Conservation (phyloP, 805 yeast genomes). For the Candida endomychidarum region DNA sequence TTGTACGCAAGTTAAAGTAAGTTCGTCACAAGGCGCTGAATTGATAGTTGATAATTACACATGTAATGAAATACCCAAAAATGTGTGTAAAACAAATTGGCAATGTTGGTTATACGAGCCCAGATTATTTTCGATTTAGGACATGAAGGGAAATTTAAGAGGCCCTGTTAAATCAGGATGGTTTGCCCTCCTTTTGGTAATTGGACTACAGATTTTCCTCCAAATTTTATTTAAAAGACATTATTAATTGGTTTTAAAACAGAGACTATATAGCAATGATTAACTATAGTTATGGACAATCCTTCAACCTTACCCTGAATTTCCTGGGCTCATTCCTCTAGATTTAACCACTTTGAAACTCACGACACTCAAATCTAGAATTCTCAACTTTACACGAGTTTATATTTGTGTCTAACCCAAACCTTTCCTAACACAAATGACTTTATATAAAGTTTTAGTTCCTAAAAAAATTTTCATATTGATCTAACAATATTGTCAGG, state of each 20-base stretch:
- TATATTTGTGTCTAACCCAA: slow-evolving; percentile 7
- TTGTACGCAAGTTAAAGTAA: not conserved
- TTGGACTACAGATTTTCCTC: not conserved
- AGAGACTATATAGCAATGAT: no score
- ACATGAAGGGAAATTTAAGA: slow-evolving; percentile 1
- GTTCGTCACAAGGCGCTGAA: no score
- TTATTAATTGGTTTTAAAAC: no score
- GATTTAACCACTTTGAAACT: slow-evolving; percentile 1
- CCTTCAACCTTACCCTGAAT: no score
- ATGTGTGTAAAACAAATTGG: slow-evolving; percentile 7
- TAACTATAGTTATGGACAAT: no score
- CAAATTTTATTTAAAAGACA: no score
- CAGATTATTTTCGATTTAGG: slow-evolving; percentile 8
- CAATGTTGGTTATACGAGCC: slow-evolving; percentile 13
- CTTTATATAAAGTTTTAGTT: slow-evolving; percentile 7
- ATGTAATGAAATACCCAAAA: not conserved
- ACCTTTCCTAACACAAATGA: slow-evolving; percentile 8
- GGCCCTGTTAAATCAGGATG: slow-evolving; percentile 5
- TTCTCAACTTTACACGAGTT: slow-evolving; percentile 9
- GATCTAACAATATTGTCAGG: not conserved
- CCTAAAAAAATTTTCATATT: slow-evolving; percentile 2
- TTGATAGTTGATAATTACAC: not conserved
- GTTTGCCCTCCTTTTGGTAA: slow-evolving; percentile 1
- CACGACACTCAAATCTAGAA: slow-evolving; percentile 16
- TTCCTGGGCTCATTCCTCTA: not conserved